A percentile compares a stretch with the other conserved stretches of the same genome.
Conservation (phyloP, 2,329 filamentous ascomycete genomes). For the Gremmenia infestans region DNA sequence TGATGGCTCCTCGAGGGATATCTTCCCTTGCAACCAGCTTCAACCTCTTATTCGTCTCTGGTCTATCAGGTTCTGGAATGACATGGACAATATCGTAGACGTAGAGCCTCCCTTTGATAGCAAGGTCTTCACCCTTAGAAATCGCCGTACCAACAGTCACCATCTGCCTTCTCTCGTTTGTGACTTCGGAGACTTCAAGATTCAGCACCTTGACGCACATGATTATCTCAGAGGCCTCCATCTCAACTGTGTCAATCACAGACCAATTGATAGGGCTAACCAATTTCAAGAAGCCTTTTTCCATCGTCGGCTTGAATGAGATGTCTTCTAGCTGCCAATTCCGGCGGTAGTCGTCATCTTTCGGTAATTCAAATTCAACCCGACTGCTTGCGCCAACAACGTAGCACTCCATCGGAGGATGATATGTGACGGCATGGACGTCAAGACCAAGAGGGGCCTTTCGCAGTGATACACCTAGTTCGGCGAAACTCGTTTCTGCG, state of each 20-base stretch:
- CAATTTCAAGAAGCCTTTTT: constrained; percentile 71
- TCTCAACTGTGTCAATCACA: constrained; percentile 68
- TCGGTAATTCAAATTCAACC: constrained; percentile 75
- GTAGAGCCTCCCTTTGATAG: constrained; percentile 77
- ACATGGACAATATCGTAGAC: constrained; percentile 91
- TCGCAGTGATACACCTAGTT: constrained; percentile 69
- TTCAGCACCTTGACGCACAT: constrained; percentile 79
- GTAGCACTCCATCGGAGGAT: constrained; percentile 69
- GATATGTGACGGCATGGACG: constrained; percentile 69
- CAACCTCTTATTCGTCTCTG: constrained; percentile 79
- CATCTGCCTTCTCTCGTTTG: constrained; percentile 77
- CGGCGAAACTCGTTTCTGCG: constrained; percentile 59
- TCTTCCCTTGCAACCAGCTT: constrained; percentile 87
- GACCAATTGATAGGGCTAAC: constrained; percentile 73
- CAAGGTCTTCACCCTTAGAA: constrained; percentile 84
- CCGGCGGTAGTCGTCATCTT: constrained; percentile 74
- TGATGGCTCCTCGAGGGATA: constrained; percentile 86
- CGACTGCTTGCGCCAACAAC: constrained; percentile 64
- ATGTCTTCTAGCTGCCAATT: constrained; percentile 73
- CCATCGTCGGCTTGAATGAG: constrained; percentile 58
- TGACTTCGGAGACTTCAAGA: constrained; percentile 86
- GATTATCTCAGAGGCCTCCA: constrained; percentile 71
- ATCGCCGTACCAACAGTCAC: constrained; percentile 82
- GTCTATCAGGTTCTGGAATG: constrained; percentile 78
- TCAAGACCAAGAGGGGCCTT: constrained; percentile 68